Base-by-base conservation (phyloP, 169 alveolate species). In the Hammondia hammondi region DNA sequence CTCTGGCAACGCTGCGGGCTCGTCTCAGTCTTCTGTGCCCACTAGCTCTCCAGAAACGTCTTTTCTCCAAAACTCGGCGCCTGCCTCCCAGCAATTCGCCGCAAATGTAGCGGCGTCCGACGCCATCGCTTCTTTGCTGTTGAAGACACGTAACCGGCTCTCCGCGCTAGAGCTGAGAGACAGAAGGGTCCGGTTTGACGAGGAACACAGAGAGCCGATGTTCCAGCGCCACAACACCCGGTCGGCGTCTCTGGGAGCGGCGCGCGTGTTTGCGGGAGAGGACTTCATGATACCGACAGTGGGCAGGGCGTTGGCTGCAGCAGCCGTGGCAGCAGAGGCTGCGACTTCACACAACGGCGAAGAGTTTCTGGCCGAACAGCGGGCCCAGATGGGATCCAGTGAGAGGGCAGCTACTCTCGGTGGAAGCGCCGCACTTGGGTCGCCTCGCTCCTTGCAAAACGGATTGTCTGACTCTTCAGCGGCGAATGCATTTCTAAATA, bases 151-250 rank as follows among this genome's bases (percentile, higher is more conserved):
- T 0, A 77, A 10, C 27, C 48, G 56, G 6, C 39, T 39, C 6
- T 32, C 56, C 19, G 32, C 87, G 27, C 56, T 39, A 17, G 87
- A 77, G 48, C 87, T 77, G 43, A 19, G 87, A 37, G 87, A 77
- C 48, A 19, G 87, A 29, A 32, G 87, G 32, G 87, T 77, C 5
- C 87, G 87, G 7, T 77, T 77, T 32, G 87, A 77, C 48, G 77
- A 67, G 77, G 77, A 67, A 21, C 77, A 67, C 32, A 67, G 77
- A 67, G 77, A 67, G 35, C 77, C 77, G 32, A 67, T 67, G 27
- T 67, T 67, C 77, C 77, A 21, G 77, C 77, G 77, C 77, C 77
- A 67, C 32, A 67, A 27, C 77, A 67, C 77, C 24, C 77, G 77
- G 35, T 67, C 77, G 77, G 77, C 77, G 35, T 67, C 77, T 27